Conservation (phyloP, 108 stramenopile genomes). For the Parmales sp. region DNA sequence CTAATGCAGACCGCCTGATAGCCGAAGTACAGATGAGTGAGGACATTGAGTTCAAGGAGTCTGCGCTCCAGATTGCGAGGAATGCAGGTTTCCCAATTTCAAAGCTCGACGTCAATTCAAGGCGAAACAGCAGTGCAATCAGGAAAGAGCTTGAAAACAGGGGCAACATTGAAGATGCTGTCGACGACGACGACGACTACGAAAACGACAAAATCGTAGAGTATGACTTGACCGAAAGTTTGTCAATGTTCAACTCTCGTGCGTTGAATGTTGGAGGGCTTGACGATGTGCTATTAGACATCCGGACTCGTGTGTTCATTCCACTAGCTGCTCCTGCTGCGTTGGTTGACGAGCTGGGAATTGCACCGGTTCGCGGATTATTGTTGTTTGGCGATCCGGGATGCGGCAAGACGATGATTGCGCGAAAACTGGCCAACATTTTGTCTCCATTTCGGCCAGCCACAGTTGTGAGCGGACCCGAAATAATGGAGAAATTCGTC, state of each 20-base stretch:
- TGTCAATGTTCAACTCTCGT: background rate
- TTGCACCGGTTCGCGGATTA: slow-evolving; percentile 63
- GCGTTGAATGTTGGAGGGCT: slow-evolving; percentile 66
- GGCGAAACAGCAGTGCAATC: too few relatives aligned
- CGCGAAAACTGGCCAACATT: slow-evolving; percentile 44
- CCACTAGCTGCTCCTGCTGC: slow-evolving; percentile 70
- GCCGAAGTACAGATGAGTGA: too few relatives aligned
- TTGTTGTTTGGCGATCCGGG: slow-evolving; percentile 57
- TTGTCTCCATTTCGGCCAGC: slow-evolving; percentile 62
- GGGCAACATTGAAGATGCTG: too few relatives aligned
- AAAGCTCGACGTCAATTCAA: too few relatives aligned
- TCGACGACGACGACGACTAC: too few relatives aligned
- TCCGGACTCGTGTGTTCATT: slow-evolving; percentile 69
- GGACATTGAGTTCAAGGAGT: too few relatives aligned
- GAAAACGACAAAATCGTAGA: too few relatives aligned
- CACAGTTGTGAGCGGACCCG: slow-evolving; percentile 74
- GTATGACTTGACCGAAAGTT: too few relatives aligned
- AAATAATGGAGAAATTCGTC: slow-evolving; percentile 77
- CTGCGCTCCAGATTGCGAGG: too few relatives aligned
- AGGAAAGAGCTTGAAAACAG: too few relatives aligned
- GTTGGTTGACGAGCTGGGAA: slow-evolving; percentile 58
- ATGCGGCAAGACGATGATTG: slow-evolving; percentile 2
- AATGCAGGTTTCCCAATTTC: too few relatives aligned
- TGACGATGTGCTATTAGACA: slow-evolving; percentile 60
- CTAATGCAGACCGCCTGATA: too few relatives aligned